phyloP scores from a whole-genome alignment of 306 rosid species.

The Phaseolus lunatus region DNA sequence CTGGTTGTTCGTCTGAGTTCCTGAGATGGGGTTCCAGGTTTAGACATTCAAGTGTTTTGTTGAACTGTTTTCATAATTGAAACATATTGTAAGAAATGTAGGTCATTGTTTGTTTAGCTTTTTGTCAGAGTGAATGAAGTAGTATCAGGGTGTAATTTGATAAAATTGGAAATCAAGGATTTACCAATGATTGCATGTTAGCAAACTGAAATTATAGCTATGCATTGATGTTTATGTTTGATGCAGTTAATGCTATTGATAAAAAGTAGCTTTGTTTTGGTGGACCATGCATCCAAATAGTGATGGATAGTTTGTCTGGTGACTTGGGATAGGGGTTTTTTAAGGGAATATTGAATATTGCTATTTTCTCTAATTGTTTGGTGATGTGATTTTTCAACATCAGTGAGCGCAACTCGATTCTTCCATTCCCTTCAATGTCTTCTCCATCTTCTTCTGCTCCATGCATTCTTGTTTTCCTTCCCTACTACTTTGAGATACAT shows the following conservation, averaged over 20 bases:
- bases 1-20: not conserved
- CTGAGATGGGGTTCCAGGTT: not conserved
- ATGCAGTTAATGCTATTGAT: slow-evolving; percentile 32
- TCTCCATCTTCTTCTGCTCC: not conserved
- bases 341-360: slow-evolving; percentile 28
- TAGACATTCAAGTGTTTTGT: not conserved
- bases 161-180: slow-evolving; percentile 29
- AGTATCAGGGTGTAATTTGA: slow-evolving; percentile 16
- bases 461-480: slow-evolving; percentile 12
- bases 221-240: slow-evolving; percentile 32
- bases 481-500: slow-evolving; percentile 14
- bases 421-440: slow-evolving; percentile 12
- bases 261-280: slow-evolving; percentile 32
- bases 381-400: slow-evolving; percentile 6
- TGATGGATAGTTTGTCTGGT: slow-evolving; percentile 29
- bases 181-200: slow-evolving; percentile 19
- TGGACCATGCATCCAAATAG: slow-evolving; percentile 11
- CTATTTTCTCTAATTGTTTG: slow-evolving; percentile 4
- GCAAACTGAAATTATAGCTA: slow-evolving; percentile 29
- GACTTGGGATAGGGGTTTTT: slow-evolving; percentile 24
- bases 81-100: not conserved
- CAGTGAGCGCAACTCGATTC: not conserved
- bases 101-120: slow-evolving; percentile 21
- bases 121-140: slow-evolving; percentile 35
- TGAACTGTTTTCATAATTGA: not conserved